Base-by-base conservation (phyloP, 225 moss, liverwort and hornwort genomes). In the Sphagnum tenellum region DNA sequence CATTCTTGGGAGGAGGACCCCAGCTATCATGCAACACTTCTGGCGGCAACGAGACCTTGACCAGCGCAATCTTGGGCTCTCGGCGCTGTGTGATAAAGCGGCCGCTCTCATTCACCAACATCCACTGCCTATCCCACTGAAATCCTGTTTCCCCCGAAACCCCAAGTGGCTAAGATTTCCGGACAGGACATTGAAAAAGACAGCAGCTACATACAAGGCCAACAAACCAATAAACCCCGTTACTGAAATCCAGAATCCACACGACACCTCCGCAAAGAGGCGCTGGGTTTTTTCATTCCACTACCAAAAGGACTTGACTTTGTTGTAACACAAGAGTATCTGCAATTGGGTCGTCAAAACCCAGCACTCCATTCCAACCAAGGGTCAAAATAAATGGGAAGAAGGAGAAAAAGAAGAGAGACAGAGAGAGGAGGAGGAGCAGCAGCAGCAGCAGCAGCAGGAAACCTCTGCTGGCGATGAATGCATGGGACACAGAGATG, bases 71-170 rank as follows among this genome's bases (percentile, higher is more conserved):
- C 69, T 68, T 87, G 59, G 90, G 88, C 13, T 78, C 5, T 13
- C 75, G 77, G 60, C 96, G 78, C 66, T 96, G 90, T 12, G 92
- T 80, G 47, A 83, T n/a, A 61, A 90, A 48, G 44, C 74, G 76
- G 50, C 87, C 82, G 12, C 79, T 89, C 9, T 55, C 69, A 67
- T 90, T 87, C 62, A 86, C 83, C 50, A 92, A 70, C 89, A 90
- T 70, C 96, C 96, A 96, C 76, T 87, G 79, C 61, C 88, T 76
- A 66, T 96, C 96, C 90, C 90, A 92, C 50, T 80, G 75, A 50
- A 96, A 83, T 7, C 92, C 89, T 94, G 77, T 72, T 72, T 5
- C 52, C 52, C 52, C 6, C 52, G 9, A 52, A 52, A 52, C 9
- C 9, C 9, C 52, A 52, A 52, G 52, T 52, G 9, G 52, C 52